Evolutionary conservation across 192 early-diverging fungal species (phyloP).

Genomic region (Coemansia sp.): DNA sequence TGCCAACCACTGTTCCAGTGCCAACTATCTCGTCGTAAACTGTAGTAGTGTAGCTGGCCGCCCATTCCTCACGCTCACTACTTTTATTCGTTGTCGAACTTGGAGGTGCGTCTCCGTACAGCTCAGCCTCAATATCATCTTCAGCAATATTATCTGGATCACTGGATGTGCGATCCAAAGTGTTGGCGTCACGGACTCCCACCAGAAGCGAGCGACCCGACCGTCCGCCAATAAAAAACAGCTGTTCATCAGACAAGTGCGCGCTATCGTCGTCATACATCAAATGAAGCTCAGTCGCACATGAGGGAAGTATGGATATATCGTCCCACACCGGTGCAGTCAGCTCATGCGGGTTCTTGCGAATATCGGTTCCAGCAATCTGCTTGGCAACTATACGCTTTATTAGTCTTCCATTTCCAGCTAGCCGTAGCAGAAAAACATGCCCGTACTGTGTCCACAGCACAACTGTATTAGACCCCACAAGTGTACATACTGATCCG

Average conservation of each 20-base stretch:
- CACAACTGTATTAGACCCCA: slow-evolving; percentile 70
- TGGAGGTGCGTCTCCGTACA: slow-evolving; percentile 29
- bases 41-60: slow-evolving; percentile 56
- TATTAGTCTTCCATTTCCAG: slow-evolving; percentile 75
- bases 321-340: slow-evolving; percentile 30
- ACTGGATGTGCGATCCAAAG: neutral
- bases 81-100: slow-evolving; percentile 7
- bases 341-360: slow-evolving; percentile 9
- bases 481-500: slow-evolving; percentile 58
- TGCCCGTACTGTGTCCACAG: slow-evolving; percentile 71
- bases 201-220: slow-evolving; percentile 43
- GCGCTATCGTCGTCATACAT: slow-evolving; percentile 18
- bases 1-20: slow-evolving; percentile 73
- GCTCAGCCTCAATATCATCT: slow-evolving; percentile 27
- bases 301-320: slow-evolving; percentile 33
- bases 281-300: slow-evolving; percentile 19
- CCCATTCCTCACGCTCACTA: slow-evolving; percentile 18
- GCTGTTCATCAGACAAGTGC: slow-evolving; percentile 8
- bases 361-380: slow-evolving; percentile 21
- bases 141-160: neutral
- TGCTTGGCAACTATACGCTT: slow-evolving; percentile 62
- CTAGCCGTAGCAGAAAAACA: slow-evolving; percentile 69
- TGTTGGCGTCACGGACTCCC: slow-evolving; percentile 11
- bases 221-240: slow-evolving; percentile 41
- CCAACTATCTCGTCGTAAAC: slow-evolving; percentile 76